Base-by-base conservation (phyloP, 768 basidiomycete genomes). In the Serendipita sp. region DNA sequence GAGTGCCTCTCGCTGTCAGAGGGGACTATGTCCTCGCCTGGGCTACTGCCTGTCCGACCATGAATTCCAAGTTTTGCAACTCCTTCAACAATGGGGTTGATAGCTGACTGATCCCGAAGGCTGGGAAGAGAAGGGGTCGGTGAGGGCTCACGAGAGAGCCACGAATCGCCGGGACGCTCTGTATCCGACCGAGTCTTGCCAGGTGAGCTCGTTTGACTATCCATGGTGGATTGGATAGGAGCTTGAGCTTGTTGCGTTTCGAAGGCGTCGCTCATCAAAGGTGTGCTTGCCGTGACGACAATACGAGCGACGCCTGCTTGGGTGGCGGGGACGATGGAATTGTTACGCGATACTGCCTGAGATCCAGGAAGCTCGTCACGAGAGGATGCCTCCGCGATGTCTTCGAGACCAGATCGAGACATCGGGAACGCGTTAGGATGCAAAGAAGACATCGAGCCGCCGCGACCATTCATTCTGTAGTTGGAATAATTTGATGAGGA, bases 401-500 rank as follows among this genome's bases (percentile, higher is more conserved):
- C 33, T n/a, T 58, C 53, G 26, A 58, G 53, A 28, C 53, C 53
- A 58, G 53, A 58, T 28, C 53, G 53, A 31, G 53, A 58, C 53
- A 58, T 58, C 30, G 53, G 53, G 53, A 58, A 58, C 4, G 5
- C 53, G 28, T 9, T 22, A 4, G 53, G 53, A 11, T 28, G 53
- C 13, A 58, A 11, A 26, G 53, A 58, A 9, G 31, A 26, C 11
- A 31, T 24, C 17, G 24, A n/a, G 9, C 31, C 31, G 9, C 26
- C 11, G 9, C 53, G 24, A 31, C 53, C 53, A 58, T 24, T 31
- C 22, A 58, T 22, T 9, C 53, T 22, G 31, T 58, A 30, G 33
- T 34, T 34, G 33, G 53, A 58, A 26, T 28, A 28, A 11, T 30
- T 30, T 9, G 53, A 58, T 48, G 45, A 20, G 31, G 53, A 24